Percentiles rank a stretch among this genome's conserved stretches.
These are phyloP conservation scores for Starmerella apicola DNA, from an alignment of 805 yeast species.

Conservation along the genomic window DNA sequence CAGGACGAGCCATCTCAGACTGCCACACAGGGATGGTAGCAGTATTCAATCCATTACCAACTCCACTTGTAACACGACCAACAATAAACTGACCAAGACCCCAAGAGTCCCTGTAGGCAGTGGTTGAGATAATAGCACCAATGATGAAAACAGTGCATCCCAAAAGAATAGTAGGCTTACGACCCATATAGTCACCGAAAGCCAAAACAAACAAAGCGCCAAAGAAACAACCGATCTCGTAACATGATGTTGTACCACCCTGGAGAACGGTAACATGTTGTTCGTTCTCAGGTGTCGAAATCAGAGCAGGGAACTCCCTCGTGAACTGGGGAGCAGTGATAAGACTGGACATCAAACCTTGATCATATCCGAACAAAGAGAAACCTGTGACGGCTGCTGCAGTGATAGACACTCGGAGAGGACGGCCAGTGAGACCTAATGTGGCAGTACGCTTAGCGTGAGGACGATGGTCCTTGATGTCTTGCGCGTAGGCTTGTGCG, in stretches of 20 bases:
- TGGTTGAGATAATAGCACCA: constrained; percentile 46
- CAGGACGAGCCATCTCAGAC: constrained; percentile 58
- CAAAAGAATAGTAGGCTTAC: constrained; percentile 46
- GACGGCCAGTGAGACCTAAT: constrained; percentile 44
- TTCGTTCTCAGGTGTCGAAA: constrained; percentile 5
- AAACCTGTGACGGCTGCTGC: constrained; percentile 53
- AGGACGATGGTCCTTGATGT: constrained; percentile 13
- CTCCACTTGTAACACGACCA: constrained; percentile 60
- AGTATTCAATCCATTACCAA: constrained; percentile 66
- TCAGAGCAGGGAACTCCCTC: constrained; percentile 40
- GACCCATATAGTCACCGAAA: constrained; percentile 51
- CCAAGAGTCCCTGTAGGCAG: constrained; percentile 35
- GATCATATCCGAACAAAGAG: constrained; percentile 30
- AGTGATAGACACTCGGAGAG: constrained; percentile 38
- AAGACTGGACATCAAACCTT: constrained; percentile 26
- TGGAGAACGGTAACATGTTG: constrained; percentile 47
- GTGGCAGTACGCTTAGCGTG: constrained; percentile 34
- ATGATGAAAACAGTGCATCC: constrained; percentile 47
- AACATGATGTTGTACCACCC: constrained; percentile 46
- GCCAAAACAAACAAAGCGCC: constrained; percentile 56
- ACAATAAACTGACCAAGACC: constrained; percentile 57
- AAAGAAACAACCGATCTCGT: constrained; percentile 63
- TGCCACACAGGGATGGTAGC: constrained; percentile 79
- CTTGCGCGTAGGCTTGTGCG: constrained; percentile 11
- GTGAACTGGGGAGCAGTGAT: constrained; percentile 45